phyloP scores from a whole-genome alignment of 129 eudicot species.

The Heracleum sosnowskyi region DNA sequence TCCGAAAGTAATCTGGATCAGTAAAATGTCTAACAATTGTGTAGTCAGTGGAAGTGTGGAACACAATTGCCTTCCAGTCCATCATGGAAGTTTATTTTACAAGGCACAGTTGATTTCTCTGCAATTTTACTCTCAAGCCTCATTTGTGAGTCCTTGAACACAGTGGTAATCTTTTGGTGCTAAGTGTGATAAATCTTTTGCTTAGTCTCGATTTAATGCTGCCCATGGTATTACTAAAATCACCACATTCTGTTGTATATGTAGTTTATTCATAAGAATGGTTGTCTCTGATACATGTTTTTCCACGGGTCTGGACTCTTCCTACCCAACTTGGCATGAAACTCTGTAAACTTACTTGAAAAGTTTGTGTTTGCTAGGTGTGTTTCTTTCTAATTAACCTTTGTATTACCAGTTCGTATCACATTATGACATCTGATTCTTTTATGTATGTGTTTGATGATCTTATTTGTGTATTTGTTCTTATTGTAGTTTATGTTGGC shows the following conservation, averaged over 20 bases:
- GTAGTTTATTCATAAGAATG: not conserved
- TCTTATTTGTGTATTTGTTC: not conserved
- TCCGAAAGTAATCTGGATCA: too few species aligned
- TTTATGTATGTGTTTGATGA: too few species aligned
- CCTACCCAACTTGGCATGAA: not conserved
- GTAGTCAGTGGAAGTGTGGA: not conserved
- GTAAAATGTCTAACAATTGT: too few species aligned
- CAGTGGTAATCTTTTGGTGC: slow-evolving; percentile 49
- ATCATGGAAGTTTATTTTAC: slow-evolving; percentile 8
- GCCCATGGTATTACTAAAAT: slow-evolving; percentile 45
- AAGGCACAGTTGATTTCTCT: not conserved
- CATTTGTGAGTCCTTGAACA: slow-evolving; percentile 21
- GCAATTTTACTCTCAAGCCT: slow-evolving; percentile 18
- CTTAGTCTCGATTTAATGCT: slow-evolving; percentile 39
- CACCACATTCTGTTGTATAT: too few species aligned
- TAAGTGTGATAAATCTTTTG: slow-evolving; percentile 32
- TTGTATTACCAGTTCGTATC: not conserved
- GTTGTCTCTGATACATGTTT: not conserved
- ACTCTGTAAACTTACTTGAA: not conserved
- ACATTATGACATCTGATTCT: not conserved
- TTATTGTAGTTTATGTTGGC: not conserved
- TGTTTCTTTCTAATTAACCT: too few species aligned
- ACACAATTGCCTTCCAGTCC: slow-evolving; percentile 38
- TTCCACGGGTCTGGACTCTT: too few species aligned
- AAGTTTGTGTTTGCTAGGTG: not conserved